Evolutionary conservation across 2,329 filamentous ascomycete species (phyloP), one percentile per base, ranked within the genome.

Genomic region (Arthrobotrys entomopaga): DNA sequence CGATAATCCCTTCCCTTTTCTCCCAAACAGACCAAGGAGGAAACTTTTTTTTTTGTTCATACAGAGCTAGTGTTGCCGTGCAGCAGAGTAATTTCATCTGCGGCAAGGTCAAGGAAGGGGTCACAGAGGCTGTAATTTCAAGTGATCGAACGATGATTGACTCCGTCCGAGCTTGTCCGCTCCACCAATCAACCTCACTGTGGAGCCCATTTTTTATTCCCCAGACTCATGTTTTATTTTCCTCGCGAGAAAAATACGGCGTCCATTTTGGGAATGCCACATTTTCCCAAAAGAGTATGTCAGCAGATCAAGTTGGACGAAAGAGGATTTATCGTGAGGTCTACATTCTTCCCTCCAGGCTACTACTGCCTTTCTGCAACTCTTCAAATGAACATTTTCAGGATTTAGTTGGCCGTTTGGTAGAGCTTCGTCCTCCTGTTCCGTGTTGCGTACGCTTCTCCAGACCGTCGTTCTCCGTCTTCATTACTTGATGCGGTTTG

Each of bases 31-130:
- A 56, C 40, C 53, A 72, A 72, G 53, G 63, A 56, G 53, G 58
- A 57, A 34, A 19, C 46, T 3, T n/a, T 63, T 3, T n/a, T 63
- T 64, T 52, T n/a, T 43, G 43, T 69, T 20, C 24, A 26, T 7
- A 26, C 24, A 43, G 7, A 40, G 34, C 13, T 40, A 40, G 11
- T 3, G 48, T 34, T 56, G 59, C 53, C 43, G 66, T 72, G 66
- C 48, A 64, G 64, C 54, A 52, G 59, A 16, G 57, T 49, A 72
- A 72, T 72, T 72, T 72, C 46, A 43, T 46, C 54, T 72, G 67
- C 59, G 46, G 67, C 54, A 65, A 40, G 60, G 34, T 46, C 53
- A 63, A 57, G 58, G 50, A 58, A 57, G 16, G 46, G 66, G 67
- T 54, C 11, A 20, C 22, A 46, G 50, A 48, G 53, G 34, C 26